Conservation (phyloP, 306 rosid genomes). For the Oemleria cerasiformis region DNA sequence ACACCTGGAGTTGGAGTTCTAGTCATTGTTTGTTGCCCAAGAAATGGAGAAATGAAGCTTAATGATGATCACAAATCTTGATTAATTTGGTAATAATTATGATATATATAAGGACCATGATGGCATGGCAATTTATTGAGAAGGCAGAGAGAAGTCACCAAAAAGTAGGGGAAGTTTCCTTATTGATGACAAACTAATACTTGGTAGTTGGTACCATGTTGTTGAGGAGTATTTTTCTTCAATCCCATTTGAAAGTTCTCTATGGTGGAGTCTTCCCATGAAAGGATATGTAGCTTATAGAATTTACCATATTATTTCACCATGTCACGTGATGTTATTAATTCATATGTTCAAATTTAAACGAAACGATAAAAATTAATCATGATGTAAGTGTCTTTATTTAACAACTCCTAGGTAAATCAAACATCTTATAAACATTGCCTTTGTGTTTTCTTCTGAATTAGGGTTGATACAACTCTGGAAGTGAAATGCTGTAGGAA, state of each 20-base stretch:
- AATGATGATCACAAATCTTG: conserved; percentile 18
- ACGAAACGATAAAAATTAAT: no score
- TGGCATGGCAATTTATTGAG: conserved; percentile 38
- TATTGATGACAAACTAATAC: conserved; percentile 18
- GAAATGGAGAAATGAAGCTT: conserved; percentile 23
- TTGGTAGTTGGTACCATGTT: neutral
- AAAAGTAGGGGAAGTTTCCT: conserved; percentile 53
- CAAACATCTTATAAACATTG: no score
- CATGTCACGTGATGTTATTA: neutral
- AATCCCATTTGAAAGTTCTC: conserved; percentile 1
- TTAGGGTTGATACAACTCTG: no score
- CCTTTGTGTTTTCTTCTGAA: no score
- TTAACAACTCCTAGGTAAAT: no score
- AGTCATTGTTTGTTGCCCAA: conserved; percentile 38
- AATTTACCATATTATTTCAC: neutral
- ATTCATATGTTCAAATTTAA: no score
- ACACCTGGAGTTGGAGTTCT: conserved; percentile 42
- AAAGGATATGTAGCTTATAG: neutral
- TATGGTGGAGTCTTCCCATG: neutral
- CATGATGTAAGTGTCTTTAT: no score
- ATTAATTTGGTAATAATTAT: conserved; percentile 2
- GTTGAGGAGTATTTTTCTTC: neutral
- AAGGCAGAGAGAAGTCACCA: conserved; percentile 26
- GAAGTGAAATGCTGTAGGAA: no score
- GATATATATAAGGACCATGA: neutral